phyloP scores from a whole-genome alignment of 2,329 filamentous ascomycete species.

The Didymella exigua region DNA sequence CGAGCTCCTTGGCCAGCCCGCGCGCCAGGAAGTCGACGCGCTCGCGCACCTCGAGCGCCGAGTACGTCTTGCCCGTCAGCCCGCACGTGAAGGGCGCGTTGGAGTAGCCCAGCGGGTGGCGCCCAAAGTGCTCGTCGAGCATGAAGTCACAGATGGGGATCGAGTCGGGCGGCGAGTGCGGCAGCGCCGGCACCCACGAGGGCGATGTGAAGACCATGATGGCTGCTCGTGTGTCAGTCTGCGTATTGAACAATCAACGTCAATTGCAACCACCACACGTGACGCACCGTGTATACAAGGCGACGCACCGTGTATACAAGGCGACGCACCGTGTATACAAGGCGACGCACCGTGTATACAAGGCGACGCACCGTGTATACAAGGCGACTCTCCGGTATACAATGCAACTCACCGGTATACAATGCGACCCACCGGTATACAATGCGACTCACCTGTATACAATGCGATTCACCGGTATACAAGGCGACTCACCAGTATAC shows the following conservation, averaged over 20 bases:
- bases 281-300: no score
- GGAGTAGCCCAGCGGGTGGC: conserved; percentile 66
- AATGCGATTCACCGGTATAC: no score
- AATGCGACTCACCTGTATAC: no score
- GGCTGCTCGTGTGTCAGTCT: background rate
- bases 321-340: no score
- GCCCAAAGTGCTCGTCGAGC: conserved; percentile 72
- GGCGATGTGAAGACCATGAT: conserved; percentile 64
- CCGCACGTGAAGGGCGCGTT: conserved; percentile 78
- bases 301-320: no score
- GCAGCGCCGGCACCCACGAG: conserved; percentile 65
- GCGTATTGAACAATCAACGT: background rate
- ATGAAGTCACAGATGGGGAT: conserved; percentile 79
- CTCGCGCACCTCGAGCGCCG: conserved; percentile 65
- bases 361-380: no score
- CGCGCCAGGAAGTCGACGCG: conserved; percentile 71
- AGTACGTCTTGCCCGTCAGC: conserved; percentile 70
- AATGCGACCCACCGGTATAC: no score
- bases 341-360: no score
- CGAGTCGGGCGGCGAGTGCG: conserved; percentile 72
- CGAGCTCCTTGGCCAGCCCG: conserved; percentile 71
- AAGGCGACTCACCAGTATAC: no score
- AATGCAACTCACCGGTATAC: no score
- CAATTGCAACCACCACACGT: no score
- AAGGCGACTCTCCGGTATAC: no score